Evolutionary conservation across 1,139 yeast species (phyloP).

Genomic region (Yamadazyma atmosphaerica): DNA sequence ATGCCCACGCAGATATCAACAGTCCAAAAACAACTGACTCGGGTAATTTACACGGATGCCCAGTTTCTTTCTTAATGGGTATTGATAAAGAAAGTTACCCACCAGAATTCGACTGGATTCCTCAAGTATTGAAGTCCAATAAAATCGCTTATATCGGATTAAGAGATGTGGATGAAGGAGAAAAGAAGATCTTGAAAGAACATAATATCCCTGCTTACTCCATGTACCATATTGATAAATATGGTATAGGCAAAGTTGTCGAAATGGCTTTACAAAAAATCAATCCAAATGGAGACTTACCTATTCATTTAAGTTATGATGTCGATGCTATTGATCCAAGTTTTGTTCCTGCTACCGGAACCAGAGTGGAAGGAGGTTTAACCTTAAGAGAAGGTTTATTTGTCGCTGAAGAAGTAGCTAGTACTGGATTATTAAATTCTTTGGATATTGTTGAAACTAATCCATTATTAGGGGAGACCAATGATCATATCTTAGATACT

Average conservation of each 20-base stretch:
- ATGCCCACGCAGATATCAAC: slow-evolving; percentile 97
- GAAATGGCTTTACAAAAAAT: slow-evolving; percentile 86
- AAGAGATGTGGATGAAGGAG: slow-evolving; percentile 89
- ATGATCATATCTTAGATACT: slow-evolving; percentile 77
- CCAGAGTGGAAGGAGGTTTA: slow-evolving; percentile 95
- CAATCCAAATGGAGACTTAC: slow-evolving; percentile 71
- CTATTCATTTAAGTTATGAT: slow-evolving; percentile 90
- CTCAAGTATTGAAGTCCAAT: slow-evolving; percentile 60
- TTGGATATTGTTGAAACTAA: slow-evolving; percentile 93
- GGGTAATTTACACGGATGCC: slow-evolving; percentile 97
- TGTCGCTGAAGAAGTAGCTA: slow-evolving; percentile 88
- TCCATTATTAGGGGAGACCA: slow-evolving; percentile 83
- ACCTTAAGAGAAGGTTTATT: slow-evolving; percentile 93
- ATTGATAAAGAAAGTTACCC: slow-evolving; percentile 64
- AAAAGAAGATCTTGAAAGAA: slow-evolving; percentile 70
- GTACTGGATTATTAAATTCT: slow-evolving; percentile 80
- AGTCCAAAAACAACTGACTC: slow-evolving; percentile 84
- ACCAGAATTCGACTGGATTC: slow-evolving; percentile 78
- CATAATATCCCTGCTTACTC: slow-evolving; percentile 82
- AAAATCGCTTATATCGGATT: slow-evolving; percentile 92
- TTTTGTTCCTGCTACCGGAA: slow-evolving; percentile 95
- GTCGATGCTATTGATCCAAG: slow-evolving; percentile 97
- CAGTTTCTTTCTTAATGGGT: slow-evolving; percentile 88
- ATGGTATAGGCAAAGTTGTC: slow-evolving; percentile 87
- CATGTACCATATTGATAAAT: slow-evolving; percentile 95